phyloP scores from a whole-genome alignment of 2,329 filamentous ascomycete genomes.

The Orbilia brochopaga region DNA sequence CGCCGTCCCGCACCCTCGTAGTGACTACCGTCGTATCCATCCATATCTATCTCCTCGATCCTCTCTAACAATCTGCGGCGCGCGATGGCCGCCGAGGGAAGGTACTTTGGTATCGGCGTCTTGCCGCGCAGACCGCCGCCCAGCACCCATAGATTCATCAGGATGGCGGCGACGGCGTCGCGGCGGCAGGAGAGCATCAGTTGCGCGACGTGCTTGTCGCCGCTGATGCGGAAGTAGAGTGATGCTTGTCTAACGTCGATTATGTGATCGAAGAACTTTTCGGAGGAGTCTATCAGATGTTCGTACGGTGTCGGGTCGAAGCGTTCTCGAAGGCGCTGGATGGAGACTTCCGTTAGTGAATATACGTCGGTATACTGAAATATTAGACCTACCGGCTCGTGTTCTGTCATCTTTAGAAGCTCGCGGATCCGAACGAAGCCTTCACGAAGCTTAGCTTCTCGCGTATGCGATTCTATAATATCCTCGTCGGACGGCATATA shows the following conservation, averaged over 20 bases:
- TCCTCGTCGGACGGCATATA: slow-evolving; percentile 63
- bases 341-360: neutral
- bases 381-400: slow-evolving; percentile 61
- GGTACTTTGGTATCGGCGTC: slow-evolving; percentile 60
- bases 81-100: slow-evolving; percentile 65
- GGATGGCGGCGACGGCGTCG: slow-evolving; percentile 66
- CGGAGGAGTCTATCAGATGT: slow-evolving; percentile 64
- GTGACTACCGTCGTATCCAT: slow-evolving; percentile 49
- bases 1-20: slow-evolving; percentile 21
- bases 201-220: slow-evolving; percentile 62
- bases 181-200: slow-evolving; percentile 63
- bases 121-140: slow-evolving; percentile 64
- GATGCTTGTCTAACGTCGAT: slow-evolving; percentile 66
- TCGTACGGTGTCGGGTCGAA: slow-evolving; percentile 67
- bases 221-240: slow-evolving; percentile 65
- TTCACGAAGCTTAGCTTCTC: slow-evolving; percentile 67
- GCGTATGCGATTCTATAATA: slow-evolving; percentile 64
- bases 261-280: slow-evolving; percentile 67
- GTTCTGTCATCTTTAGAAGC: slow-evolving; percentile 65
- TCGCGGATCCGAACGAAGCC: slow-evolving; percentile 67
- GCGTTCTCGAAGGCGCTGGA: slow-evolving; percentile 63
- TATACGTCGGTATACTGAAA: neutral
- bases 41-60: slow-evolving; percentile 62
- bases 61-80: slow-evolving; percentile 63
- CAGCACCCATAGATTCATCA: slow-evolving; percentile 67